Evolutionary conservation across 73 alveolate species (phyloP).

Genomic region (Breviolum minutum): DNA sequence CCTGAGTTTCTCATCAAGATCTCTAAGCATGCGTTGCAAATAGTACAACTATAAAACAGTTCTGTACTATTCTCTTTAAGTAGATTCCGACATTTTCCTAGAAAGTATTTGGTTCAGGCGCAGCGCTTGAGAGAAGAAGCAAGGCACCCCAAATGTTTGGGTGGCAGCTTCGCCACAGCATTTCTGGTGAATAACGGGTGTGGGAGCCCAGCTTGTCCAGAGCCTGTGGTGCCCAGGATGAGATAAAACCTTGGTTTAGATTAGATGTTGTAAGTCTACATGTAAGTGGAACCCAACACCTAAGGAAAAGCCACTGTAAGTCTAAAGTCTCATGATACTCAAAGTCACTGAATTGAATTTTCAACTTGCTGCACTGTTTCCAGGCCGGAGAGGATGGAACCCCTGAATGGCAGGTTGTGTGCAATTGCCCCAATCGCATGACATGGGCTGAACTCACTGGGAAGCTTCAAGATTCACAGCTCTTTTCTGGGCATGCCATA

Average conservation of each 20-base stretch:
- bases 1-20: too few relatives aligned
- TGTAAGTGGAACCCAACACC: background rate
- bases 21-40: too few relatives aligned
- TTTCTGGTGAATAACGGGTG: slow-evolving; percentile 52
- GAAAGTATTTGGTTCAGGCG: background rate
- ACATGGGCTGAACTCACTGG: background rate
- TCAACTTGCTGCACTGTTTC: background rate
- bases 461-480: background rate
- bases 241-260: too few relatives aligned
- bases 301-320: too few relatives aligned
- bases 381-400: slow-evolving; percentile 58
- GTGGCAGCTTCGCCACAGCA: slow-evolving; percentile 62
- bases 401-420: slow-evolving; percentile 40
- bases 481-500: background rate
- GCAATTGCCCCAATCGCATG: slow-evolving; percentile 41
- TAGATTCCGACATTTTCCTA: too few relatives aligned
- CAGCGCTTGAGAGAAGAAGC: slow-evolving; percentile 50
- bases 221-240: background rate
- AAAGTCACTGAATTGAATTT: background rate
- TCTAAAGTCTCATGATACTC: too few relatives aligned
- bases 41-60: too few relatives aligned
- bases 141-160: slow-evolving; percentile 49
- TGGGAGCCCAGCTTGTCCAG: background rate
- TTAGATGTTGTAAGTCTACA: too few relatives aligned
- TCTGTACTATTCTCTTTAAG: too few relatives aligned